Percentiles rank a stretch among this genome's conserved stretches.
phyloP scores from a whole-genome alignment of 352 stramenopile genomes.

The Pilasporangium apinafurcum region DNA sequence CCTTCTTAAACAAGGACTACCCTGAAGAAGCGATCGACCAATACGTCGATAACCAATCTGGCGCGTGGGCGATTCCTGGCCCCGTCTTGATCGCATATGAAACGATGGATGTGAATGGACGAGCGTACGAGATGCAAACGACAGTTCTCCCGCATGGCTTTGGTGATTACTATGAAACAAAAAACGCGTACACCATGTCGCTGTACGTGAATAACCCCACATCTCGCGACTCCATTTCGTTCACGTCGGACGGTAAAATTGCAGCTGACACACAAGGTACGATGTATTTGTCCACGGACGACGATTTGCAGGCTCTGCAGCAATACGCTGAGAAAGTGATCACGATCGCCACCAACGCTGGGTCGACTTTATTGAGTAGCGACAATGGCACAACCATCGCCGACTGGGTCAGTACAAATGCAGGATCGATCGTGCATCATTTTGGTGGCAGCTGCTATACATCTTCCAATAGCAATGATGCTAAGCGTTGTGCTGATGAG shows the following conservation, averaged over 20 bases:
- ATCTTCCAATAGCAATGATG: constrained; percentile 11
- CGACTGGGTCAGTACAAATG: constrained; percentile 4
- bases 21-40: constrained; percentile 7
- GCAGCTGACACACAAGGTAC: constrained; percentile 2
- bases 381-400: not conserved
- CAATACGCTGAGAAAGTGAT: constrained; percentile 5
- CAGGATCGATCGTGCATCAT: constrained; percentile 13
- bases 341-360: not conserved
- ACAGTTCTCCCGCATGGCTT: constrained; percentile 20
- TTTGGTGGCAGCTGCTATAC: constrained; percentile 27
- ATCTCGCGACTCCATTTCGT: constrained; percentile 12
- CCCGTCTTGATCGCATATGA: constrained; percentile 23
- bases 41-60: constrained; percentile 13
- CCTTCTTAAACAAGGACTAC: constrained; percentile 12
- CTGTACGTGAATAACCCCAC: constrained; percentile 21
- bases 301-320: constrained; percentile 5
- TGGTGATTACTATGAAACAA: constrained; percentile 8
- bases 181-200: constrained; percentile 11
- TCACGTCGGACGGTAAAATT: constrained; percentile 1
- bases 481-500: constrained; percentile 19
- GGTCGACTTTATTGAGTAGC: constrained; percentile 3
- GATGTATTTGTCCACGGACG: constrained; percentile 1
- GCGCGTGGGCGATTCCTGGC: constrained; percentile 13
- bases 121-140: constrained; percentile 19
- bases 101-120: constrained; percentile 9